A percentile compares a stretch with the other conserved stretches of the same genome.
These are phyloP conservation scores for Guadua angustifolia DNA, from an alignment of 176 grass and related monocot species.

Conservation along the genomic window DNA sequence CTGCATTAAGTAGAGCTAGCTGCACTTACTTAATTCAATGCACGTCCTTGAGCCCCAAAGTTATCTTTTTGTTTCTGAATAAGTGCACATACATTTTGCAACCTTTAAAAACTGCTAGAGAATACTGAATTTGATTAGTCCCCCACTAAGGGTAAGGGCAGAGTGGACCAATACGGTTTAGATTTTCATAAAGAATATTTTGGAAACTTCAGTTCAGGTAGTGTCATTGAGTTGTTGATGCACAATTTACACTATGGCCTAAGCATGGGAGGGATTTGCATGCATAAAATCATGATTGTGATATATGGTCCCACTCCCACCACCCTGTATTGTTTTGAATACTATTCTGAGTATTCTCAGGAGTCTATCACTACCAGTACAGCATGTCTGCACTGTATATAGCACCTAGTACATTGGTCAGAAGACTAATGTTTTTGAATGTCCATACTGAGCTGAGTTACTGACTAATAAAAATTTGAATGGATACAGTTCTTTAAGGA, in stretches of 20 bases:
- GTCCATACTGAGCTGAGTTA: constrained; percentile 14
- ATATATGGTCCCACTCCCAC: constrained; percentile 5
- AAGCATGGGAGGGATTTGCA: constrained; percentile 27
- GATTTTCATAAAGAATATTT: constrained; percentile 8
- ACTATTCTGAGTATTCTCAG: constrained; percentile 8
- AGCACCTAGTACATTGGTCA: not conserved
- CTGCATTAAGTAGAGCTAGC: constrained; percentile 14
- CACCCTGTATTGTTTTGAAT: constrained; percentile 2
- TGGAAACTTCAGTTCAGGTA: constrained; percentile 24
- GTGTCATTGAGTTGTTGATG: not conserved
- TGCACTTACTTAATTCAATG: constrained; percentile 15
- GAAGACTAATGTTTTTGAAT: constrained; percentile 33
- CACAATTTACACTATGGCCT: not conserved
- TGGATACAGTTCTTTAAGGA: constrained; percentile 83
- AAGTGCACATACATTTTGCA: constrained; percentile 19
- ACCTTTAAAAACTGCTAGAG: not conserved
- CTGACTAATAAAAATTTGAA: constrained; percentile 8
- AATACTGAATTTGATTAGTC: constrained; percentile 23
- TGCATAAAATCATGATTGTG: constrained; percentile 21
- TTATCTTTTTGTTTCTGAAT: constrained; percentile 19
- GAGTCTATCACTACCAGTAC: constrained; percentile 14
- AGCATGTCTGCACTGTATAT: constrained; percentile 1
- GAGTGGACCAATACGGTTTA: not conserved
- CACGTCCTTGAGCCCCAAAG: not conserved
- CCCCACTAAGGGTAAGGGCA: constrained; percentile 5